phyloP scores from a whole-genome alignment of 1,284 basidiomycete genomes.

The Fomes fomentarius region DNA sequence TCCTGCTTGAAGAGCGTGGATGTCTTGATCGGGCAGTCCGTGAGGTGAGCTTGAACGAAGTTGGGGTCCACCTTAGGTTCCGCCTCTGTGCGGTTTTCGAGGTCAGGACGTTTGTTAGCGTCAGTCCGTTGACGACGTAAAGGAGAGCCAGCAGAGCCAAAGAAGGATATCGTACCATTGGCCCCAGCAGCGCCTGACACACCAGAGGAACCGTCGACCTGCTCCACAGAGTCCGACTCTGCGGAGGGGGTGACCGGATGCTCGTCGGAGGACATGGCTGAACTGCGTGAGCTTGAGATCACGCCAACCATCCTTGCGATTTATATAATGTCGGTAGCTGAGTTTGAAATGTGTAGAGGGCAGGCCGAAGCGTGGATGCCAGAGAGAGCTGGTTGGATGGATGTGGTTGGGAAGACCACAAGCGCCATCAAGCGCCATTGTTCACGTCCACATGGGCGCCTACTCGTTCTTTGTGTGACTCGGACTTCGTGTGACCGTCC shows the following conservation, averaged over 20 bases:
- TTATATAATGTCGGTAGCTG: constrained; percentile 3
- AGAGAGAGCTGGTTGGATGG: no score
- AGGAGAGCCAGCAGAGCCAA: background rate
- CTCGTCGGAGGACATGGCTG: constrained; percentile 2
- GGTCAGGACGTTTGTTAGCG: background rate
- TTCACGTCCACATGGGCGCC: no score
- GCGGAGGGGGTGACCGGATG: background rate
- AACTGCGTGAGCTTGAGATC: constrained; percentile 9
- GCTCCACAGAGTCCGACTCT: background rate
- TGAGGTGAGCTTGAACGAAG: background rate
- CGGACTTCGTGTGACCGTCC: no score
- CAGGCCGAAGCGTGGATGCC: no score
- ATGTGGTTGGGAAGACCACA: no score
- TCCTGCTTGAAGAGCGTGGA: background rate
- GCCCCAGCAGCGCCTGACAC: background rate
- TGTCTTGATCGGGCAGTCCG: background rate
- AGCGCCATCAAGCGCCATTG: no score
- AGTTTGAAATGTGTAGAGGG: no score
- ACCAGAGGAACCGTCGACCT: background rate
- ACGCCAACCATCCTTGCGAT: background rate
- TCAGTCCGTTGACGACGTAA: background rate
- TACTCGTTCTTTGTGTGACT: no score
- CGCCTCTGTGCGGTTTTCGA: background rate
- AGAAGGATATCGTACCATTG: background rate
- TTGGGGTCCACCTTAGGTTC: background rate